phyloP scores from a whole-genome alignment of 495 filamentous ascomycete species.

The Tuber calosporum region DNA sequence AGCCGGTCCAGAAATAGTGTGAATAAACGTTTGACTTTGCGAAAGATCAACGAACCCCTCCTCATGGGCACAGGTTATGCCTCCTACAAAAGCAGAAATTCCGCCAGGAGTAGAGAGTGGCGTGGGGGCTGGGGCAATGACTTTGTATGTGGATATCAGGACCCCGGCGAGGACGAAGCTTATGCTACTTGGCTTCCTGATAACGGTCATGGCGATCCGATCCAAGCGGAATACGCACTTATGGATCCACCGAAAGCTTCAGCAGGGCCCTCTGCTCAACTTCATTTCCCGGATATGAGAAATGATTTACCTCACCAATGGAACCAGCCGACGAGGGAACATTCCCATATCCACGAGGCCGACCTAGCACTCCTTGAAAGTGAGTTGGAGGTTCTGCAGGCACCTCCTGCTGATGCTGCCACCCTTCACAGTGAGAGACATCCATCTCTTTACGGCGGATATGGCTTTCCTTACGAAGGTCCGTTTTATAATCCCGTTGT shows the following conservation, averaged over 20 bases:
- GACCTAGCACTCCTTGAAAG: neutral
- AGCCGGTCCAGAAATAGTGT: neutral
- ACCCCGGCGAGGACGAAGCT: neutral
- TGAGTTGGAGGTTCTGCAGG: neutral
- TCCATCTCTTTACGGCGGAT: neutral
- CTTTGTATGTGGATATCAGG: neutral
- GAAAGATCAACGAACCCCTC: neutral
- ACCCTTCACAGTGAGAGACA: neutral
- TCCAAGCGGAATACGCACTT: neutral
- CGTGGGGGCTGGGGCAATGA: neutral
- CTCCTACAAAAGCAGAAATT: neutral
- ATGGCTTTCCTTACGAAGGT: neutral
- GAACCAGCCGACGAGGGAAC: neutral
- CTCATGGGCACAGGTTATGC: neutral
- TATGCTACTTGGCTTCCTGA: neutral
- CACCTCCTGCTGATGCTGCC: neutral
- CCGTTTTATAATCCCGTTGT: neutral
- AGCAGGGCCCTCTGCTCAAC: neutral
- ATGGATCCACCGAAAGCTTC: neutral
- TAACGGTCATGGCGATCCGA: neutral
- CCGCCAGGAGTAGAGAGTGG: neutral
- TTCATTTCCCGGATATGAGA: neutral
- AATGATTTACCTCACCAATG: neutral
- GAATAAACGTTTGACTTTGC: neutral
- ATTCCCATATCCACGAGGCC: neutral